These are phyloP conservation scores for Kluyveromyces sp. DNA, from an alignment of 1,139 yeast genomes.

Conservation along the genomic window DNA sequence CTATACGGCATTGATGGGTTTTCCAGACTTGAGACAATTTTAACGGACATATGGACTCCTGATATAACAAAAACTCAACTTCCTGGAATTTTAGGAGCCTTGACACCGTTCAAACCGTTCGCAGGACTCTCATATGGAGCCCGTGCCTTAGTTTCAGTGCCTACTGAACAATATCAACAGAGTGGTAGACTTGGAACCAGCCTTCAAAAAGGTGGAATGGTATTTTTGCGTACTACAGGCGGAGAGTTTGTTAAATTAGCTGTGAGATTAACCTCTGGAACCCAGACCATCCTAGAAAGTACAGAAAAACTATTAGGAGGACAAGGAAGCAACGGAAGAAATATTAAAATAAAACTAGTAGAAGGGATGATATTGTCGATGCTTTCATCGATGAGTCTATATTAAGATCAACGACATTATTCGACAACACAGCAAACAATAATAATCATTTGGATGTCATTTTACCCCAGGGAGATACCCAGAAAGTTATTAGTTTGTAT, in stretches of 20 bases:
- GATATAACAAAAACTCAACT: slow-evolving; percentile 75
- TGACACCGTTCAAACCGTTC: slow-evolving; percentile 73
- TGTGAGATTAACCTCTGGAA: slow-evolving; percentile 80
- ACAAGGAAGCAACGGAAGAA: slow-evolving; percentile 19
- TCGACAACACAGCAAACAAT: slow-evolving; percentile 26
- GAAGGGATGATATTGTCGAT: slow-evolving; percentile 17
- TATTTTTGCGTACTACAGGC: slow-evolving; percentile 75
- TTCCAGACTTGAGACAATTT: slow-evolving; percentile 44
- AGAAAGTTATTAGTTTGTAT: slow-evolving; percentile 59
- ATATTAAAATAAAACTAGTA: slow-evolving; percentile 3
- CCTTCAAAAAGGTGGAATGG: slow-evolving; percentile 65
- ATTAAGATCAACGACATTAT: slow-evolving; percentile 19
- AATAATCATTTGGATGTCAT: slow-evolving; percentile 24
- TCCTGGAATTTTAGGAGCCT: slow-evolving; percentile 71
- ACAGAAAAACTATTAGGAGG: slow-evolving; percentile 50
- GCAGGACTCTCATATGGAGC: slow-evolving; percentile 75
- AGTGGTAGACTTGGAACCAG: slow-evolving; percentile 68
- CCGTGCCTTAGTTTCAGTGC: slow-evolving; percentile 63
- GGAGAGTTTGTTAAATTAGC: slow-evolving; percentile 77
- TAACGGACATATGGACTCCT: slow-evolving; percentile 76
- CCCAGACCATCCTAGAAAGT: slow-evolving; percentile 72
- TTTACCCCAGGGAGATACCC: slow-evolving; percentile 30
- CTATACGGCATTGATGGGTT: slow-evolving; percentile 75
- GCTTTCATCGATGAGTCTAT: slow-evolving; percentile 15
- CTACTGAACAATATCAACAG: slow-evolving; percentile 63